Base-by-base conservation (phyloP, 2,329 filamentous ascomycete species). In the Aspergillus sergii region DNA sequence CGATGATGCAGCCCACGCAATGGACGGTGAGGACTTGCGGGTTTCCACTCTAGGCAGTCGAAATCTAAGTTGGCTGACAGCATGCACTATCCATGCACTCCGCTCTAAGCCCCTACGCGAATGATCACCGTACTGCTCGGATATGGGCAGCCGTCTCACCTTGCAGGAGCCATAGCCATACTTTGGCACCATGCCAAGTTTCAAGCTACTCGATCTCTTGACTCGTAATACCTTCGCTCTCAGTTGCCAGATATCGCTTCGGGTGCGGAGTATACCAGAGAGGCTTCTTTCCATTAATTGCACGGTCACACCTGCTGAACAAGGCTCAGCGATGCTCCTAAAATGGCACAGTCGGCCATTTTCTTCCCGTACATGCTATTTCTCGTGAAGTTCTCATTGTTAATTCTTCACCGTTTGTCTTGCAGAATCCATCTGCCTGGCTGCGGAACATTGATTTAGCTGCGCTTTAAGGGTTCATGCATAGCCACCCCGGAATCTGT, bases 401-500 rank as follows among this genome's bases (percentile, higher is more conserved):
- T 10, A 30, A 19, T 50, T n/a, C 28, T 51, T n/a, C 19, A 6
- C 9, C 48, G 9, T 32, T 55, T 39, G 5, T 19, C 21, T 36
- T 36, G 12, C 51, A 21, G 32, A 55, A 55, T 39, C 11, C 51
- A 34, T 55, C 51, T 39, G 51, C 51, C 51, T 55, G 32, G 11
- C 30, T 32, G 51, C 51, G 32, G 32, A 54, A 21, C 21, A 26
- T 39, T 21, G 16, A 55, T 41, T 16, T 23, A 34, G 30, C 32
- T 26, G 51, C n/a, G 11, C 51, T 55, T 39, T 26, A 39, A 36
- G 51, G n/a, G 21, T 26, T 23, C 32, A 55, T 55, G 46, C 58
- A 54, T 54, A 59, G 58, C 58, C 58, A 59, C 48, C 23, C 58
- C 58, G 48, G 46, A 36, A 59, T 59, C 48, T 51, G 50, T 43